Evolutionary conservation across 2,329 filamentous ascomycete genomes (phyloP).

Genomic region (Colletotrichum siamense): DNA sequence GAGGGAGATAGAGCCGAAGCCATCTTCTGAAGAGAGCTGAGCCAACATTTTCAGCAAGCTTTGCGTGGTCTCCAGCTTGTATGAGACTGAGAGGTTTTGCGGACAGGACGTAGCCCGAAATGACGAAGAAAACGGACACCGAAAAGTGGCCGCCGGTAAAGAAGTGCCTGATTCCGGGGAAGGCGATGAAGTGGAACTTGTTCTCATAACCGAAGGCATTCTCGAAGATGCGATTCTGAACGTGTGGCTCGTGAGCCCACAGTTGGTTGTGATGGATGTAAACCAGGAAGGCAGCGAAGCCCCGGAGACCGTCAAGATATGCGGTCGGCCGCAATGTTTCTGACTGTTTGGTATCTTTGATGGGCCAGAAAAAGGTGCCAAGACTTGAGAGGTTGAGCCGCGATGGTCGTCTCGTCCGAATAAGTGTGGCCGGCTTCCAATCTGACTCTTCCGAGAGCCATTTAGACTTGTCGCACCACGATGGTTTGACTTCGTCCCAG

Average conservation of each 20-base stretch:
- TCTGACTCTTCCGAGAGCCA: conserved; percentile 24
- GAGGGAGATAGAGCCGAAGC: conserved; percentile 54
- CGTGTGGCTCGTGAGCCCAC: conserved; percentile 39
- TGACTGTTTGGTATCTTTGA: conserved; percentile 16
- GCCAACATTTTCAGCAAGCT: conserved; percentile 48
- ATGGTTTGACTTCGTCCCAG: conserved; percentile 36
- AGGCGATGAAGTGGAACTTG: conserved; percentile 51
- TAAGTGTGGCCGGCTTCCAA: conserved; percentile 32
- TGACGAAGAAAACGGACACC: conserved; percentile 61
- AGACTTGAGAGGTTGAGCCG: neutral
- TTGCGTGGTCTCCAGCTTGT: conserved; percentile 44
- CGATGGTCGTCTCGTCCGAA: conserved; percentile 14
- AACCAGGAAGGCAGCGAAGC: conserved; percentile 52
- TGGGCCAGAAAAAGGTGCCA: conserved; percentile 13
- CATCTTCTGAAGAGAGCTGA: conserved; percentile 56
- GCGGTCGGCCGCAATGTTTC: conserved; percentile 42
- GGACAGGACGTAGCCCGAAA: conserved; percentile 63
- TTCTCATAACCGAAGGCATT: conserved; percentile 52
- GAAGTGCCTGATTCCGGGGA: conserved; percentile 65
- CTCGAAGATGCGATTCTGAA: conserved; percentile 38
- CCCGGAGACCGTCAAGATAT: conserved; percentile 54
- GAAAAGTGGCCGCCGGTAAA: conserved; percentile 66
- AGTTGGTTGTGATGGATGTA: conserved; percentile 53
- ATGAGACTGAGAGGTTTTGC: conserved; percentile 54
- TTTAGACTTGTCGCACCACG: conserved; percentile 24